phyloP scores from a whole-genome alignment of 768 basidiomycete species.

The Lentinus brumalis region DNA sequence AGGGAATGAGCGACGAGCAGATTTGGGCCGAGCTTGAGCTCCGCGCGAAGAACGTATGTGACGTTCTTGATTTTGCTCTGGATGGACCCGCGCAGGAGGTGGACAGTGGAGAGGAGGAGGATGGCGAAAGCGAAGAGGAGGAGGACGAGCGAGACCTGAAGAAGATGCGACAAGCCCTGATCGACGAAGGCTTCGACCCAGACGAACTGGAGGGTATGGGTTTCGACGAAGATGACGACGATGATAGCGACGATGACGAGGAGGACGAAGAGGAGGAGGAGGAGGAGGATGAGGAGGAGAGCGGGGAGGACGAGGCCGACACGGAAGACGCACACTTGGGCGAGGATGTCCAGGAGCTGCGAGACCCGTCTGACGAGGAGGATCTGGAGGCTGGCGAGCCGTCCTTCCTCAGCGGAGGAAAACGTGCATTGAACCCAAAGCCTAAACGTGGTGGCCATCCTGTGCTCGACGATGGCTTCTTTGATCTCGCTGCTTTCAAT shows the following conservation, averaged over 20 bases:
- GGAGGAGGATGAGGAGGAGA: slow-evolving; percentile 26
- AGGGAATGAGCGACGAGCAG: slow-evolving; percentile 83
- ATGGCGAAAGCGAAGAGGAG: slow-evolving; percentile 31
- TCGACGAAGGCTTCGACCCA: slow-evolving; percentile 34
- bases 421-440: slow-evolving; percentile 24
- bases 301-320: slow-evolving; percentile 25
- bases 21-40: slow-evolving; percentile 95
- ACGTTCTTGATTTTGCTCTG: slow-evolving; percentile 65
- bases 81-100: slow-evolving; percentile 43
- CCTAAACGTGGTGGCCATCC: slow-evolving; percentile 35
- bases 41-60: slow-evolving; percentile 67
- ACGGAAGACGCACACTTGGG: slow-evolving; percentile 34
- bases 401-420: slow-evolving; percentile 23
- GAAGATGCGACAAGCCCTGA: slow-evolving; percentile 26
- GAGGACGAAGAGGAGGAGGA: slow-evolving; percentile 34
- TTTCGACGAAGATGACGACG: slow-evolving; percentile 33
- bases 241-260: slow-evolving; percentile 35
- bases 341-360: slow-evolving; percentile 32
- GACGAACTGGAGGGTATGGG: slow-evolving; percentile 32
- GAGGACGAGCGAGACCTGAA: slow-evolving; percentile 29
- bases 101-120: slow-evolving; percentile 28
- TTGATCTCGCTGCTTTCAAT: slow-evolving; percentile 87
- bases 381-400: slow-evolving; percentile 31
- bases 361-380: slow-evolving; percentile 34
- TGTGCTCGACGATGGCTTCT: slow-evolving; percentile 87